Base-by-base conservation (phyloP, 1,284 basidiomycete species). In the Baeospora myosura region DNA sequence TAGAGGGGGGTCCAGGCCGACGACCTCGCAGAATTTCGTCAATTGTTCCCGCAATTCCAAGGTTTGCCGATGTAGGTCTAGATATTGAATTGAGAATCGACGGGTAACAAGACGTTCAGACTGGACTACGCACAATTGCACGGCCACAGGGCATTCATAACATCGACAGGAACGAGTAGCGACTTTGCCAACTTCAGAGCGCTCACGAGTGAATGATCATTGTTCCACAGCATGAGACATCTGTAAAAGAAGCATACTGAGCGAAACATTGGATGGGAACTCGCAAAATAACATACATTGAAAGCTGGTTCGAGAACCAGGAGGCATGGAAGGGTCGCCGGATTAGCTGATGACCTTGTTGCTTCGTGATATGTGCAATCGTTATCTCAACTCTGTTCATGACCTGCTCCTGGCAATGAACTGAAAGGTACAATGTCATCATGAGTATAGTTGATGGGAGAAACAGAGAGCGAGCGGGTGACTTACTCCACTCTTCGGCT, bases 401-500 rank as follows among this genome's bases (percentile, higher is more conserved):
- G 4, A 34, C 32, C 18, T 34, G 32, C 14, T 34, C 32, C 21
- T 34, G 32, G 18, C 21, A 34, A 6, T 34, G 21, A 18, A 34
- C 32, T 34, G 12, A 14, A 49, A 83, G 80, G 51, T 82, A 78
- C 45, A 67, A 70, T 14, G 84, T 81, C 84, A 39, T n/a, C 28
- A 31, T 31, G 38, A 23, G 40, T 12, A 29, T 43, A 47, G 34
- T 24, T 22, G 23, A 12, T 16, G 22, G 30, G 2, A 14, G 38
- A 50, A 42, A 24, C 17, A 33, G 21, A 30, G 17, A 7, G 12
- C 30, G 14, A 10, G 16, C 14, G 35, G 11, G 38, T 23, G n/a
- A 73, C 81, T 60, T 61, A 87, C 83, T 64, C 82, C 84, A 87
- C 52, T 86, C 81, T 53, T 83, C 74, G 0, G 78, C 76, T 45